Evolutionary conservation across 2,329 filamentous ascomycete genomes (phyloP), one percentile per base, ranked within the genome.

Genomic region (Dactylonectria macrodidyma): DNA sequence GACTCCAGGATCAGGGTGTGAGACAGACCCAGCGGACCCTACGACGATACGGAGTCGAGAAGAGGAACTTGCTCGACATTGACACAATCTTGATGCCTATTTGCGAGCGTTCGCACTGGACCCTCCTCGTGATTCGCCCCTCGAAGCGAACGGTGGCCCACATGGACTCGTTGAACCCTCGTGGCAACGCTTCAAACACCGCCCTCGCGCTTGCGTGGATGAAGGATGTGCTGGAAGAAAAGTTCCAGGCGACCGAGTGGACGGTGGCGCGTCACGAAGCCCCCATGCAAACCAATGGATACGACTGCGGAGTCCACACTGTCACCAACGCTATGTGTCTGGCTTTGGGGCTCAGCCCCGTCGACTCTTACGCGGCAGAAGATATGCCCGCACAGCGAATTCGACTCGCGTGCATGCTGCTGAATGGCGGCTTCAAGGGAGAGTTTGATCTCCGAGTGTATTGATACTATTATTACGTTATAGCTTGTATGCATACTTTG

Each of bases 241-340:
- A 81, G 6, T 94, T 87, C 74, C 76, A 84, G 2, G 81, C 82
- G 14, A 80, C 81, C 2, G 90, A 93, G 47, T 95, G 93, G 93
- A 83, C 78, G 26, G 81, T 84, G 1, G 81, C 87, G 8, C 77
- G 80, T n/a, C 83, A 86, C 51, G 78, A 80, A 16, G 88, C 87
- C 41, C 86, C 88, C 0, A 74, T 70, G 3, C 93, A 95, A 78
- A 84, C 81, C 30, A 95, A 95, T 75, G 86, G 87, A 1, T 89
- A 87, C 75, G 93, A 95, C 77, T 95, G 93, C 72, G 93, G 93
- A n/a, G 88, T 94, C 3, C 93, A 94, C 77, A 89, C 91, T 14
- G 89, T 93, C 71, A 88, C 92, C 19, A 95, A 95, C 75, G 90
- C 88, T 16, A 86, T 94, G 55, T 92, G 90, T 62, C 74, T 90